Percentiles rank a stretch among this genome's conserved stretches.
These are phyloP conservation scores for Drechslerella dactyloides DNA, from an alignment of 2,329 filamentous ascomycete genomes.

Conservation along the genomic window DNA sequence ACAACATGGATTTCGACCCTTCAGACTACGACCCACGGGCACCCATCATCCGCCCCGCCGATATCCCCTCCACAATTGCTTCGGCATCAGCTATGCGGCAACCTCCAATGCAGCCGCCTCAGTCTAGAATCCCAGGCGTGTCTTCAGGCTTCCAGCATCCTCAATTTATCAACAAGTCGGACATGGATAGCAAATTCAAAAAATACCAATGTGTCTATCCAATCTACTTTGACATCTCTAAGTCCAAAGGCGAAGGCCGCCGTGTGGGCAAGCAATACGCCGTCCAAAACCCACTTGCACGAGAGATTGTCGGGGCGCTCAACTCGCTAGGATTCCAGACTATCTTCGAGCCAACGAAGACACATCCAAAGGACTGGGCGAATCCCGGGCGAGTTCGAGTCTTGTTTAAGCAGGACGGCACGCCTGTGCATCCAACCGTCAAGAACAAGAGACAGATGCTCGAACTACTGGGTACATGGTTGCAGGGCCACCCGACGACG, in stretches of 20 bases:
- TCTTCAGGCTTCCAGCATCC: constrained; percentile 53
- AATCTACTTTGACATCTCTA: constrained; percentile 84
- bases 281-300: constrained; percentile 82
- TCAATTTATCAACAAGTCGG: constrained; percentile 59
- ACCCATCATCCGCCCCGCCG: constrained; percentile 58
- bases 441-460: constrained; percentile 88
- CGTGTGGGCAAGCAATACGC: constrained; percentile 76
- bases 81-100: constrained; percentile 57
- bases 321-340: constrained; percentile 72
- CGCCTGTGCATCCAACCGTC: constrained; percentile 62
- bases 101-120: constrained; percentile 56
- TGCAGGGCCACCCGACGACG: constrained; percentile 78
- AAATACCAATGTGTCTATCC: constrained; percentile 91
- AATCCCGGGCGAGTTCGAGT: constrained; percentile 92
- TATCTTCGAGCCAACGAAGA: constrained; percentile 87
- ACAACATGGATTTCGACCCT: constrained; percentile 71
- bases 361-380: constrained; percentile 95
- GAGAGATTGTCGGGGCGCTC: constrained; percentile 87
- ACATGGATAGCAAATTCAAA: constrained; percentile 67
- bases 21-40: constrained; percentile 75
- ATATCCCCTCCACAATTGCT: constrained; percentile 58
- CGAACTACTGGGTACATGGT: constrained; percentile 75
- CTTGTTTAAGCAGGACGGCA: constrained; percentile 69
- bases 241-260: constrained; percentile 78
- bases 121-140: constrained; percentile 30